A percentile compares a stretch with the other conserved stretches of the same genome.
phyloP scores from a whole-genome alignment of 2,329 filamentous ascomycete genomes.

The Pseudohalonectria lignicola region DNA sequence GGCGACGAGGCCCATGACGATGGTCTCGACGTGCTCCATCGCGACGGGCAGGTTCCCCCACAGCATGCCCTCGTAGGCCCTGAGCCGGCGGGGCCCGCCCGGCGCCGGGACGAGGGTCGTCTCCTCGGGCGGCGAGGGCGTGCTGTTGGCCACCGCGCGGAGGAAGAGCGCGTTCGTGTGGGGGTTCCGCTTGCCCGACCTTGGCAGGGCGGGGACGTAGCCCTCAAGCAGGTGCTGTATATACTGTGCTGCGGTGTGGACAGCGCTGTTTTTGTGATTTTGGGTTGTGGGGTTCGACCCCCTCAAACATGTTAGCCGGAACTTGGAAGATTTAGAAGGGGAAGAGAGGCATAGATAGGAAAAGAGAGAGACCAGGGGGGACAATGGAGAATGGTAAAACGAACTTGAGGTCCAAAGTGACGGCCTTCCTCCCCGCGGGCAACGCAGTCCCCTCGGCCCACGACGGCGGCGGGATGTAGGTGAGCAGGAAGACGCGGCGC shows the following conservation, averaged over 20 bases:
- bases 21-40: constrained; percentile 61
- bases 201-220: constrained; percentile 29
- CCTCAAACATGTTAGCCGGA: too few relatives aligned
- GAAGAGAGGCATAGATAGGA: too few relatives aligned
- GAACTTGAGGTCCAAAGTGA: constrained; percentile 55
- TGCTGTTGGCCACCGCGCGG: constrained; percentile 34
- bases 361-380: neutral
- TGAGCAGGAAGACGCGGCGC: constrained; percentile 66
- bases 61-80: constrained; percentile 48
- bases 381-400: neutral
- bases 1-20: constrained; percentile 64
- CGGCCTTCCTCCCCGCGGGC: constrained; percentile 48
- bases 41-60: constrained; percentile 52
- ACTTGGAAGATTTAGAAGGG: too few relatives aligned
- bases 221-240: constrained; percentile 42
- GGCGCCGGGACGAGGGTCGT: constrained; percentile 36
- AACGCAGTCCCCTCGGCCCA: constrained; percentile 15
- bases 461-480: constrained; percentile 43
- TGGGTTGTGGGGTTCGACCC: neutral
- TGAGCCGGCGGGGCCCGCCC: constrained; percentile 34
- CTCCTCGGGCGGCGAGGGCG: constrained; percentile 4
- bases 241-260: constrained; percentile 22
- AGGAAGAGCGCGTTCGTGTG: constrained; percentile 35
- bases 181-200: neutral
- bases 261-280: constrained; percentile 31